Percentiles rank a stretch among this genome's conserved stretches.
Conservation (phyloP, 176 grass and related monocot genomes). For the Avena eriantha region DNA sequence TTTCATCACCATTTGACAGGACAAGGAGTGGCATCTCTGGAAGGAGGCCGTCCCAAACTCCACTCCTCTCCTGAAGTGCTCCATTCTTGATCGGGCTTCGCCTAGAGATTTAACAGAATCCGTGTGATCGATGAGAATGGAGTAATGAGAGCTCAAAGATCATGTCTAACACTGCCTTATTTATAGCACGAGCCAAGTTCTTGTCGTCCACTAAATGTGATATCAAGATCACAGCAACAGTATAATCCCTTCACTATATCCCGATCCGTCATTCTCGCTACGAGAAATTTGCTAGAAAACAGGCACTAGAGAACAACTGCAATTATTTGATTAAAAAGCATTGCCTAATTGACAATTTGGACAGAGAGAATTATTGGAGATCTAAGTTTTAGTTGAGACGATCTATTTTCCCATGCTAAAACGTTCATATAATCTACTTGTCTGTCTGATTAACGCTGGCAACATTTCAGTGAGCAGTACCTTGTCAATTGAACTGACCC, state of each 20-base stretch:
- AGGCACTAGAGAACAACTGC: slow-evolving; percentile 43
- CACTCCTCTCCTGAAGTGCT: slow-evolving; percentile 63
- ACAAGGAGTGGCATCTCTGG: slow-evolving; percentile 65
- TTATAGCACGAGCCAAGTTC: slow-evolving; percentile 45
- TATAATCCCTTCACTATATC: slow-evolving; percentile 40
- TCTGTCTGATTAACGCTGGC: not conserved
- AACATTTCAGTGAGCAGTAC: not conserved
- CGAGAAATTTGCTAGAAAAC: slow-evolving; percentile 53
- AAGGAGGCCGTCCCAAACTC: slow-evolving; percentile 65
- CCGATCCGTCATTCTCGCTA: slow-evolving; percentile 44
- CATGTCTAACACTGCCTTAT: not conserved
- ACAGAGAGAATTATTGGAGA: slow-evolving; percentile 36
- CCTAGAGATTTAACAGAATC: slow-evolving; percentile 32
- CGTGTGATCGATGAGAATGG: slow-evolving; percentile 25
- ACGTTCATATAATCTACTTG: slow-evolving; percentile 3
- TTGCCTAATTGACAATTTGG: not conserved
- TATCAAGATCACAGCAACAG: slow-evolving; percentile 48
- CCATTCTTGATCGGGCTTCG: slow-evolving; percentile 50
- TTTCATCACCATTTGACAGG: slow-evolving; percentile 55
- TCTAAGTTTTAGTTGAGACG: slow-evolving; percentile 39
- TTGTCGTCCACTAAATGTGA: slow-evolving; percentile 59
- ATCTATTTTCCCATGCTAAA: slow-evolving; percentile 27
- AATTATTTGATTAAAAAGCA: slow-evolving; percentile 49
- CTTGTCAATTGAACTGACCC: slow-evolving; percentile 30
- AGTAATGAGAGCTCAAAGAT: slow-evolving; percentile 22